These are phyloP conservation scores for Nymphaea thermarum DNA, from an alignment of 164 flowering plant genomes.

Conservation along the genomic window DNA sequence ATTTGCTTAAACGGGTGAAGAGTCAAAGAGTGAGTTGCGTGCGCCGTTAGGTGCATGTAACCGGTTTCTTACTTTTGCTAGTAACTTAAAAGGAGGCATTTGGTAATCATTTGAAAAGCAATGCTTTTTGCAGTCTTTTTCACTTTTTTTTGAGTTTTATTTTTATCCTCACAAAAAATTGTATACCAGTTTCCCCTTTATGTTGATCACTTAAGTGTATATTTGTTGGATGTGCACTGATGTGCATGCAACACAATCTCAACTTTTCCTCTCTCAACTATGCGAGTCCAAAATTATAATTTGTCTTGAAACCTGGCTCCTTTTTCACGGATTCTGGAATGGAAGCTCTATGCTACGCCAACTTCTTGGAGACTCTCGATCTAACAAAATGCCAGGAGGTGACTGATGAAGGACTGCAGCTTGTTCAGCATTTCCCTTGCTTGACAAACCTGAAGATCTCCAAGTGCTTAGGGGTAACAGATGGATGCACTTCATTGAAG, in stretches of 20 bases:
- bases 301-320: slow-evolving; percentile 52
- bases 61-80: no score
- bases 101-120: no score
- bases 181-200: slow-evolving; percentile 54
- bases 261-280: no score
- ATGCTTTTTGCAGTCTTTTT: no score
- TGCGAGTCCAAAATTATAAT: no score
- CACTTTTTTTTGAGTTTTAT: no score
- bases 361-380: slow-evolving; percentile 50
- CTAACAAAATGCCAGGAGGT: slow-evolving; percentile 71
- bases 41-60: no score
- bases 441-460: slow-evolving; percentile 28
- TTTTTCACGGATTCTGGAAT: slow-evolving; percentile 63
- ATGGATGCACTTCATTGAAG: slow-evolving; percentile 6
- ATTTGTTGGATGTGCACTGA: slow-evolving; percentile 29
- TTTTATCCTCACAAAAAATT: slow-evolving; percentile 58
- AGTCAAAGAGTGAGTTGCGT: no score
- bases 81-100: no score
- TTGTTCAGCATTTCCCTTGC: slow-evolving; percentile 36
- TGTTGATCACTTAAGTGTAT: slow-evolving; percentile 46
- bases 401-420: slow-evolving; percentile 63
- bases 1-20: no score
- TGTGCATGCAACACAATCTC: slow-evolving; percentile 55
- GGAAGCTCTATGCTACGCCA: slow-evolving; percentile 66
- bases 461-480: slow-evolving; percentile 63